Conservation (phyloP, 2,329 filamentous ascomycete species). For the Penicillium sp. region DNA sequence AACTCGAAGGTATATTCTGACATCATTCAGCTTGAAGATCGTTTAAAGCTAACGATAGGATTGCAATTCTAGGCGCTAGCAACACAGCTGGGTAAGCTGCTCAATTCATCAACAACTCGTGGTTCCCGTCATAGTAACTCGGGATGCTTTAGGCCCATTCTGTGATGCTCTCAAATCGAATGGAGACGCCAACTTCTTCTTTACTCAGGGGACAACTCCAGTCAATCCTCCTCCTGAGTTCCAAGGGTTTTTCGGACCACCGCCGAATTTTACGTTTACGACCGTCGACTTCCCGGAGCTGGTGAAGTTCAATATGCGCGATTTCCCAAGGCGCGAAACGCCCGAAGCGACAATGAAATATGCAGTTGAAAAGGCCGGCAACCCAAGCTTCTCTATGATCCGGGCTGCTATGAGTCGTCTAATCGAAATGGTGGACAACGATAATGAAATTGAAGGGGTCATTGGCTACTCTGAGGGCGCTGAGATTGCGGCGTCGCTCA, state of each 20-base stretch:
- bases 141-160: constrained; percentile 14
- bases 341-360: constrained; percentile 19
- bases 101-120: not conserved
- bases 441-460: constrained; percentile 25
- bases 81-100: constrained; percentile 18
- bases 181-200: constrained; percentile 17
- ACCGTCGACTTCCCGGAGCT: constrained; percentile 6
- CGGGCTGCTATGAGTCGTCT: constrained; percentile 13
- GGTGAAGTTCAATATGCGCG: constrained; percentile 14
- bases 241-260: constrained; percentile 22
- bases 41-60: not conserved
- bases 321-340: constrained; percentile 19
- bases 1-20: constrained; percentile 17
- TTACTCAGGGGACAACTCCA: constrained; percentile 16
- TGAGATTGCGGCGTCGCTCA: constrained; percentile 22
- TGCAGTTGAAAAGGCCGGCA: constrained; percentile 10
- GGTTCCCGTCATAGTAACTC: not conserved
- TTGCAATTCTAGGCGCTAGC: constrained; percentile 10
- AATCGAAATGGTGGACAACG: constrained; percentile 17
- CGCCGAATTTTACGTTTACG: constrained; percentile 22
- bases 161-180: constrained; percentile 14
- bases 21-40: not conserved
- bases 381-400: constrained; percentile 16
- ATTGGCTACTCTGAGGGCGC: constrained; percentile 30
- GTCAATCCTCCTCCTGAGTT: constrained; percentile 12